phyloP scores from a whole-genome alignment of 2,329 filamentous ascomycete genomes.

The Ascochyta koolunga region DNA sequence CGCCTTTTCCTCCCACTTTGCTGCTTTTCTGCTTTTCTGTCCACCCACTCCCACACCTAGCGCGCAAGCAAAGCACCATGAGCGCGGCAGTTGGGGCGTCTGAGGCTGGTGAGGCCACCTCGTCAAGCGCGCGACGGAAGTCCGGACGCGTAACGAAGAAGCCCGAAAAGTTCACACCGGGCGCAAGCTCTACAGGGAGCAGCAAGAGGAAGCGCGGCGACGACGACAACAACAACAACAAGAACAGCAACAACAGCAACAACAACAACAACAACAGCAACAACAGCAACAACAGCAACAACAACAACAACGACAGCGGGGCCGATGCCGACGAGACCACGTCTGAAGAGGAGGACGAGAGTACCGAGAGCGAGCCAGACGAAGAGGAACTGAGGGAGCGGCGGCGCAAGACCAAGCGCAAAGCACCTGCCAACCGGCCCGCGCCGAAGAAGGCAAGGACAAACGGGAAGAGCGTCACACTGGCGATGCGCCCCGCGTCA shows the following conservation, averaged over 20 bases:
- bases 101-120: conserved; percentile 30
- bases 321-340: conserved; percentile 32
- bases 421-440: conserved; percentile 45
- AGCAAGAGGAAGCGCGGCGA: conserved; percentile 47
- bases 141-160: conserved; percentile 50
- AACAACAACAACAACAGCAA: conserved; percentile 26
- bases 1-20: conserved; percentile 3
- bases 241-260: conserved; percentile 32
- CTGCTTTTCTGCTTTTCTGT: conserved; percentile 11
- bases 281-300: conserved; percentile 24
- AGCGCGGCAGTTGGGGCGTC: conserved; percentile 36
- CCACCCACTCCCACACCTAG: conserved; percentile 7
- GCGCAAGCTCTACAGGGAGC: conserved; percentile 36
- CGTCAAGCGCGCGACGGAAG: conserved; percentile 45
- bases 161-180: conserved; percentile 42
- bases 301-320: conserved; percentile 31
- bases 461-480: conserved; percentile 55
- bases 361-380: conserved; percentile 47
- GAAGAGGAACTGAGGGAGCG: conserved; percentile 48
- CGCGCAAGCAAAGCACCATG: conserved; percentile 39
- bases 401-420: conserved; percentile 42
- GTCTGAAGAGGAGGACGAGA: conserved; percentile 39
- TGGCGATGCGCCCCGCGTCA: conserved; percentile 60
- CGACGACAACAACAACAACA: conserved; percentile 28
- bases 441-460: conserved; percentile 62